Percentiles rank a stretch among this genome's conserved stretches.
Evolutionary conservation across 1,284 basidiomycete species (phyloP).

Genomic region (Quambalaria eucalypti): DNA sequence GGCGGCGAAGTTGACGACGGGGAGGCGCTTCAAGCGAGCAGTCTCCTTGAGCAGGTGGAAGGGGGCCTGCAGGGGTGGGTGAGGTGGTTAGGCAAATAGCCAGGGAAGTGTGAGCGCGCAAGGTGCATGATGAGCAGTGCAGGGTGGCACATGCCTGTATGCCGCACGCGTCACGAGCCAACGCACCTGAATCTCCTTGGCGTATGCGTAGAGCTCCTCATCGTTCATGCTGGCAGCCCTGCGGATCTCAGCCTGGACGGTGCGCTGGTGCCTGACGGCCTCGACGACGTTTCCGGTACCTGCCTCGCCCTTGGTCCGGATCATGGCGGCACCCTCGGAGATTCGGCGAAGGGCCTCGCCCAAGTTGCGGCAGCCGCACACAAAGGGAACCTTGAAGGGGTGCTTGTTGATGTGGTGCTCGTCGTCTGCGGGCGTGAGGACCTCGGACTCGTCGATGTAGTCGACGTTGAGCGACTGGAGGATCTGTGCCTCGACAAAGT

Average conservation of each 20-base stretch:
- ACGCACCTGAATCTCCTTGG: conserved; percentile 59
- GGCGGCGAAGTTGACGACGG: conserved; percentile 67
- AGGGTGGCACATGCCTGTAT: background rate
- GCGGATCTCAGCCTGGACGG: conserved; percentile 75
- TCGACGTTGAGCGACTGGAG: conserved; percentile 88
- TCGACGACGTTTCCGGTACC: conserved; percentile 97
- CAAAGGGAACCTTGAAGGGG: conserved; percentile 63
- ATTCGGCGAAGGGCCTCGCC: conserved; percentile 88
- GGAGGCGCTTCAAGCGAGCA: conserved; percentile 80
- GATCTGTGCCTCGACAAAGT: conserved; percentile 70
- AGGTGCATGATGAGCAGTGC: background rate
- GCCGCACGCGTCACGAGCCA: background rate
- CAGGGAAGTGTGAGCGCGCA: background rate
- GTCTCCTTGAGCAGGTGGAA: conserved; percentile 96
- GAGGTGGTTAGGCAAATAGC: background rate
- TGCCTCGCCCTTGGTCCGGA: conserved; percentile 56
- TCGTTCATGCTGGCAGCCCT: conserved; percentile 71
- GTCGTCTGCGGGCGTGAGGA: conserved; percentile 81
- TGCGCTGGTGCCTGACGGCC: conserved; percentile 75
- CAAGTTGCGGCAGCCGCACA: conserved; percentile 57
- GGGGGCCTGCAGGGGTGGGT: conserved; percentile 64
- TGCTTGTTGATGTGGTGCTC: conserved; percentile 51
- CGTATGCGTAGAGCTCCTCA: conserved; percentile 88
- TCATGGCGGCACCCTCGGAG: conserved; percentile 67
- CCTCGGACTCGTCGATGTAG: conserved; percentile 91